Evolutionary conservation across 1,139 yeast species (phyloP), one percentile per base, ranked within the genome.

Genomic region (Sporopachydermia cereana): DNA sequence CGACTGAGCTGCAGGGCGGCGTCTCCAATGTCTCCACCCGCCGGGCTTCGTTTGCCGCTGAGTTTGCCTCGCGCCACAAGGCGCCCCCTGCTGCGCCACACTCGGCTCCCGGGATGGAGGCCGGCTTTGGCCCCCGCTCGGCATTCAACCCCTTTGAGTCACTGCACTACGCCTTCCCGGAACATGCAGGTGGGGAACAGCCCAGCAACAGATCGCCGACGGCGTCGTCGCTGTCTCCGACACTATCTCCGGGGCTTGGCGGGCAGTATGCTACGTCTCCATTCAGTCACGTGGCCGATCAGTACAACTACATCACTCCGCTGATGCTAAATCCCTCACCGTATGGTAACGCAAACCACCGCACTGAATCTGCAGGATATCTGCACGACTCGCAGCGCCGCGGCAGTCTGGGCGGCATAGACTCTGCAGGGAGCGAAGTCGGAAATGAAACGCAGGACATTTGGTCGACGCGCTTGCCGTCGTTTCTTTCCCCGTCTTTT

Each of bases 41-140:
- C 39, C 49, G 63, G 16, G 63, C 63, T 3, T 57, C 62, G 17
- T 59, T 54, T 46, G 59, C 63, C 23, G 63, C 63, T 2, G 63
- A 59, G 48, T 57, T 59, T 44, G 51, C 65, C 48, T 41, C 64
- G 12, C 50, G 62, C 2, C 59, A 34, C n/a, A n/a, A n/a, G n/a
- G n/a, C n/a, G n/a, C n/a, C n/a, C n/a, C n/a, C n/a, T n/a, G n/a
- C n/a, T n/a, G n/a, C n/a, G n/a, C n/a, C n/a, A n/a, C n/a, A n/a
- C n/a, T n/a, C n/a, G n/a, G n/a, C n/a, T n/a, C n/a, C n/a, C n/a
- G n/a, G n/a, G n/a, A n/a, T n/a, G n/a, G n/a, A n/a, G n/a, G n/a
- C n/a, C n/a, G n/a, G n/a, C n/a, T n/a, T n/a, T n/a, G n/a, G n/a
- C n/a, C n/a, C n/a, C n/a, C n/a, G n/a, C n/a, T n/a, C n/a, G n/a